A percentile compares a stretch with the other conserved stretches of the same genome.
phyloP scores from a whole-genome alignment of 306 rosid genomes.

The Vicia sativa region DNA sequence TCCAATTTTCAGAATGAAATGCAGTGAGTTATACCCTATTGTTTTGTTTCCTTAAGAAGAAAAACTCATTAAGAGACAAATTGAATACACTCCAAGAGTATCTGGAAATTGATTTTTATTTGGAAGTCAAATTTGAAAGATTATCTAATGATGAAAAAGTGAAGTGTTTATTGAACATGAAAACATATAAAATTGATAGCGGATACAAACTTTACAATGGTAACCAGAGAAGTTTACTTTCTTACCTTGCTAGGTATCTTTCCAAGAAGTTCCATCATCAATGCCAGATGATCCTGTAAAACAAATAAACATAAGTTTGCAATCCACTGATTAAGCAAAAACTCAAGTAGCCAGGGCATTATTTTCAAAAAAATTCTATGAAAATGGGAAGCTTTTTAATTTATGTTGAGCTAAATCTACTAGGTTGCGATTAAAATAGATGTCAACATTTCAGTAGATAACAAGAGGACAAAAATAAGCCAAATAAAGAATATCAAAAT shows the following conservation, averaged over 20 bases:
- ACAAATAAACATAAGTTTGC: not conserved
- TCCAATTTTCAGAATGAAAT: slow-evolving; percentile 31
- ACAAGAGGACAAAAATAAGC: too few species aligned
- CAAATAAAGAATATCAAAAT: too few species aligned
- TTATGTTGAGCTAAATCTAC: too few species aligned
- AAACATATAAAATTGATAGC: not conserved
- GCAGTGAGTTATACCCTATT: slow-evolving; percentile 5
- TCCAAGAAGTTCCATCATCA: slow-evolving; percentile 46
- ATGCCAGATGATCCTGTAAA: slow-evolving; percentile 41
- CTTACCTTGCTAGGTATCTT: slow-evolving; percentile 32
- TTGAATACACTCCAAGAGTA: not conserved
- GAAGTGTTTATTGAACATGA: slow-evolving; percentile 8
- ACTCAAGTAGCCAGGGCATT: not conserved
- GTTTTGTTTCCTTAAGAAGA: not conserved
- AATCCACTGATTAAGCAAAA: slow-evolving; percentile 11
- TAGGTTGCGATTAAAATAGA: too few species aligned
- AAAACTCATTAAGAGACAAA: slow-evolving; percentile 16
- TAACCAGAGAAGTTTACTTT: slow-evolving; percentile 7
- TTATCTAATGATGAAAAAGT: not conserved
- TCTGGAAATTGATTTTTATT: slow-evolving; percentile 13
- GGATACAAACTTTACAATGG: slow-evolving; percentile 1
- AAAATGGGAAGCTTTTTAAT: too few species aligned
- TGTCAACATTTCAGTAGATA: too few species aligned
- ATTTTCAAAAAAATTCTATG: too few species aligned
- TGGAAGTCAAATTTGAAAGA: not conserved